Evolutionary conservation across 148 eudicot species (phyloP), one percentile per base, ranked within the genome.

Genomic region (Linanthus parryae): DNA sequence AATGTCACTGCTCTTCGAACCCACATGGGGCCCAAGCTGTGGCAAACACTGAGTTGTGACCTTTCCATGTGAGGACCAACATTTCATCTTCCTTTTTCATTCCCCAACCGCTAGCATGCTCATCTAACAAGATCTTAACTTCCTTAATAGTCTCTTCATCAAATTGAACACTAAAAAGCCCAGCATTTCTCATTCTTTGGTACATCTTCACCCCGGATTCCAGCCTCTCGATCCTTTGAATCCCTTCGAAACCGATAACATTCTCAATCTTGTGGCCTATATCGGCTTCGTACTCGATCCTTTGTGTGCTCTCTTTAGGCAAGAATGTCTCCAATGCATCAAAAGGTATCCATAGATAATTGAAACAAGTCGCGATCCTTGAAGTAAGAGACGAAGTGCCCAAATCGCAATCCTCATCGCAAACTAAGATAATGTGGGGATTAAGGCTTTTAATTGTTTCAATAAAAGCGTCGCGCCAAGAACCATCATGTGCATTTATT

Each of bases 61-160:
- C 79, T 29, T 74, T 74, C 79, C 79, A 74, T 35, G 74, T 74
- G 30, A 74, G 59, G 7, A 74, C 61, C 48, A 74, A 16, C 79
- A 62, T 69, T 21, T 68, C 79, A 31, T 74, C 74, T 11, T 74
- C 79, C 25, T 43, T 65, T 55, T 74, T 74, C 79, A 74, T 74
- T 2, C 79, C 74, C 79, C 79, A 74, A 22, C 79, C 74, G 49
- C 79, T 74, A 1, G 79, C 79, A 74, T 74, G 71, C 40, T 74
- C 79, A 52, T 74, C 74, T 28, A 74, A 44, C 72, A 74, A 65
- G 4, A 53, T n/a, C 52, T 69, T 74, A 5, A 74, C 74, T 44
- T 74, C 71, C 53, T 25, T 49, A 22, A 74, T 21, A 2, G 71
- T 69, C 27, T 69, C 74, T 24, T 74, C 79, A 48, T 59, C 18